Evolutionary conservation across 2,329 filamentous ascomycete species (phyloP).

Genomic region (Trichoderma asperellum): DNA sequence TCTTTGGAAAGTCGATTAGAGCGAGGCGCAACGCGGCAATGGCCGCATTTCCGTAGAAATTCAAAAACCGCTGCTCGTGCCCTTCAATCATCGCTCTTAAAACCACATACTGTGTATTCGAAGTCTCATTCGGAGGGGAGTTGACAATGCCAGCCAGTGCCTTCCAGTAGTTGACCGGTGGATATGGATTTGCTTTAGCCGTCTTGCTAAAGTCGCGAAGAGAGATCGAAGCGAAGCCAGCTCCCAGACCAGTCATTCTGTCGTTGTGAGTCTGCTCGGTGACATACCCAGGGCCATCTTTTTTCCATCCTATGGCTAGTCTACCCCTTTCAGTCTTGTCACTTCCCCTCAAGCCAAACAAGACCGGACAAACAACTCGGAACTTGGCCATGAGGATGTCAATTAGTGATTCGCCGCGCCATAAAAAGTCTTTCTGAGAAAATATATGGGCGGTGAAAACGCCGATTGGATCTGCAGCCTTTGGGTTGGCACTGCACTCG

Average conservation of each 20-base stretch:
- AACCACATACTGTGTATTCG: constrained; percentile 74
- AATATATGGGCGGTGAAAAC: constrained; percentile 76
- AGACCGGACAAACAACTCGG: constrained; percentile 75
- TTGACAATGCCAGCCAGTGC: constrained; percentile 77
- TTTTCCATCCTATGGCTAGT: constrained; percentile 73
- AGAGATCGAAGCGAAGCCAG: constrained; percentile 81
- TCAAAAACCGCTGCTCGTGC: constrained; percentile 74
- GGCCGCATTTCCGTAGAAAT: constrained; percentile 78
- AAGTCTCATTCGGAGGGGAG: constrained; percentile 67
- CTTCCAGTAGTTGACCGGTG: constrained; percentile 80
- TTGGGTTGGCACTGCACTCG: constrained; percentile 66
- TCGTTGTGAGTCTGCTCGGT: constrained; percentile 75
- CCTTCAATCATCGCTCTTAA: constrained; percentile 73
- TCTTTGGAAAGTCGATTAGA: constrained; percentile 72
- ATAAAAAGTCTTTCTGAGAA: constrained; percentile 67
- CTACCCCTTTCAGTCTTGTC: constrained; percentile 74
- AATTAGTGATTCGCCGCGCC: constrained; percentile 69
- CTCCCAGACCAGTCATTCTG: constrained; percentile 80
- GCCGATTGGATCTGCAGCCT: constrained; percentile 77
- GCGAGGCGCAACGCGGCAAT: constrained; percentile 71
- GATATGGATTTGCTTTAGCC: constrained; percentile 72
- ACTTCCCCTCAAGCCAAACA: constrained; percentile 80
- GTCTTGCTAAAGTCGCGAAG: constrained; percentile 79
- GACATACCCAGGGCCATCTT: constrained; percentile 62
- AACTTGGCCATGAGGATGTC: constrained; percentile 88